These are phyloP conservation scores for Scleroderma citrinum DNA, from an alignment of 768 basidiomycete species.

Conservation along the genomic window DNA sequence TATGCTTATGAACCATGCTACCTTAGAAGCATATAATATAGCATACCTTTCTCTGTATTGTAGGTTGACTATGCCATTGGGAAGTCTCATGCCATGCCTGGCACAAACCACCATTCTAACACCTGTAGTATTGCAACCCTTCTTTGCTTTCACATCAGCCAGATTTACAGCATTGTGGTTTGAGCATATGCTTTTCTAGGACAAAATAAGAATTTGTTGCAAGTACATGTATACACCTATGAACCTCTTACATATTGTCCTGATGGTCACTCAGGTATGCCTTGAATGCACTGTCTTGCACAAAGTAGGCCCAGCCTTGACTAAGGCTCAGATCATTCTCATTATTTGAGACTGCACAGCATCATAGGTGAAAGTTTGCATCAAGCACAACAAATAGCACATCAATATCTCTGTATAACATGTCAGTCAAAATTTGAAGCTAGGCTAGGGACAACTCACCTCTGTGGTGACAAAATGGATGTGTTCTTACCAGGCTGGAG, in stretches of 20 bases:
- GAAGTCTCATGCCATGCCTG: constrained; percentile 27
- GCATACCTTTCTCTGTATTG: constrained; percentile 14
- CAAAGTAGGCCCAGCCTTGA: constrained; percentile 21
- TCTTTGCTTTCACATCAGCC: neutral
- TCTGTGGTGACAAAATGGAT: too few species aligned
- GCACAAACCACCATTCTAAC: constrained; percentile 5
- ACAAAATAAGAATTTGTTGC: neutral
- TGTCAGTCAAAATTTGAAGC: too few species aligned
- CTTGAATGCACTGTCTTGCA: constrained; percentile 16
- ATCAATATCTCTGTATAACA: neutral
- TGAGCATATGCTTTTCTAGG: neutral
- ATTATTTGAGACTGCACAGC: constrained; percentile 12
- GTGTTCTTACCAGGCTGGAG: constrained; percentile 21
- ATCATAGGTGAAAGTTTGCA: constrained; percentile 30
- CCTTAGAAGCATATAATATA: neutral
- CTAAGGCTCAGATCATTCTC: constrained; percentile 16
- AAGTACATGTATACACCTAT: too few species aligned
- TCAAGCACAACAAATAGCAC: constrained; percentile 23
- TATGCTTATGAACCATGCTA: neutral
- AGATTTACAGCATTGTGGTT: constrained; percentile 6
- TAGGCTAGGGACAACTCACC: too few species aligned
- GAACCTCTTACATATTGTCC: constrained; percentile 6
- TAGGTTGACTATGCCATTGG: constrained; percentile 9
- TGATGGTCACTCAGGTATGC: constrained; percentile 10
- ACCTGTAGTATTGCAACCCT: constrained; percentile 7